Conservation (phyloP, 345 rosid genomes). For the Eucalyptus viminalis region DNA sequence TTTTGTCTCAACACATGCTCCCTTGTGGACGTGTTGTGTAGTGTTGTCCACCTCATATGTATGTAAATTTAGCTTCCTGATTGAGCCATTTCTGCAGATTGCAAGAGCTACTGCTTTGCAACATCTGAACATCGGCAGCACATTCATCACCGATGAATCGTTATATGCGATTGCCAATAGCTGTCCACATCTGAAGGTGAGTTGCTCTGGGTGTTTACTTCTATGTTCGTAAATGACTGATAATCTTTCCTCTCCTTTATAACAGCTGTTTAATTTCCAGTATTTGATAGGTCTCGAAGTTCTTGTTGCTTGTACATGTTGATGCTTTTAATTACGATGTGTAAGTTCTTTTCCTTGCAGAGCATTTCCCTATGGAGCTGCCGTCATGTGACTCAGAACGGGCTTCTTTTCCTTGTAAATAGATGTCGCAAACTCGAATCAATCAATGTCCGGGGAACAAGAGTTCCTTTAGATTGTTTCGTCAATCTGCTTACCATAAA, state of each 20-base stretch:
- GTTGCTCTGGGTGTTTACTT: not conserved
- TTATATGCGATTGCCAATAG: slow-evolving; percentile 62
- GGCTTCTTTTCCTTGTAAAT: slow-evolving; percentile 49
- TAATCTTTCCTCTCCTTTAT: not conserved
- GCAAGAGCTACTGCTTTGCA: slow-evolving; percentile 60
- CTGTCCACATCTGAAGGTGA: slow-evolving; percentile 70
- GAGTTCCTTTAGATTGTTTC: slow-evolving; percentile 63
- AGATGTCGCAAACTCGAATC: slow-evolving; percentile 69
- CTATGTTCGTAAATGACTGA: not conserved
- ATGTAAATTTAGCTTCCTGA: not conserved
- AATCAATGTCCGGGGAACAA: slow-evolving; percentile 79
- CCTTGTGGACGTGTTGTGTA: not conserved
- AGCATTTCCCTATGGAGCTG: slow-evolving; percentile 80
- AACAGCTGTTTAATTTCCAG: not conserved
- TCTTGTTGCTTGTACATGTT: not conserved
- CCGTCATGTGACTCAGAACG: slow-evolving; percentile 74
- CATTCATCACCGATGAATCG: slow-evolving; percentile 81
- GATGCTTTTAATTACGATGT: not conserved
- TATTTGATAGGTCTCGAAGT: not conserved
- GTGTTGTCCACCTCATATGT: not conserved
- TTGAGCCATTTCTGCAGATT: slow-evolving; percentile 22
- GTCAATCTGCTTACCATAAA: slow-evolving; percentile 42
- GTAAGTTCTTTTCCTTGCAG: slow-evolving; percentile 9
- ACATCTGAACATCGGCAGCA: slow-evolving; percentile 83
- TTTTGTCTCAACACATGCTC: not conserved